Base-by-base conservation (phyloP, 768 basidiomycete genomes). In the Filobasidium floriforme region DNA sequence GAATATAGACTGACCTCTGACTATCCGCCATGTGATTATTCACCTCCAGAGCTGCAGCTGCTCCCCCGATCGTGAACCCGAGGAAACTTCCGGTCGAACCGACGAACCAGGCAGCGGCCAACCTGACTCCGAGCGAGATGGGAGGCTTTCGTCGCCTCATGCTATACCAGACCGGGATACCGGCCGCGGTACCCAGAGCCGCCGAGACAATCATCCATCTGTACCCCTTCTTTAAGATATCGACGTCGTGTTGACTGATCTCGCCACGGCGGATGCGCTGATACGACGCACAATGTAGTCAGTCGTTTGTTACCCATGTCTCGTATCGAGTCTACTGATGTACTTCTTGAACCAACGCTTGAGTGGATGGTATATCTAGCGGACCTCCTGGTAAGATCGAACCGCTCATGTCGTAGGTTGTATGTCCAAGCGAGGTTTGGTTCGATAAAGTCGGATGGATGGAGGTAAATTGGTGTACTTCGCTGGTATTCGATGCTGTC, bases 61-160 rank as follows among this genome's bases (percentile, higher is more conserved):
- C 69, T 7, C 72, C 71, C 6, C 71, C 73, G 7, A 72, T 49
- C 14, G 71, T 72, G 57, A 75, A 73, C 1, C 73, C 73, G 5
- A 72, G 24, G 51, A 75, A 73, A 7, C 61, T 63, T 12, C 72
- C 72, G 7, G 57, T 55, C 5, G 41, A 37, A 1, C 32, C 22
- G 26, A 63, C 59, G 43, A 65, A 61, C 29, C 44, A n/a, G 11
- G 63, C 46, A 2, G 49, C 44, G 1, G 24, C 60, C 41, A 68
- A 37, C 59, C 62, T 65, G 10, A 40, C 41, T 19, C 15, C 63
- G 6, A 72, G 14, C 1, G 37, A 14, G 2, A 59, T 51, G 43
- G 63, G 68, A 14, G 73, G 73, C 44, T 43, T 62, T 18, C 72
- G 62, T 19, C 67, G 51, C 15, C 68, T 61, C 57, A 71, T 62